phyloP scores from a whole-genome alignment of 768 basidiomycete species.

The Naganishia onofrii region DNA sequence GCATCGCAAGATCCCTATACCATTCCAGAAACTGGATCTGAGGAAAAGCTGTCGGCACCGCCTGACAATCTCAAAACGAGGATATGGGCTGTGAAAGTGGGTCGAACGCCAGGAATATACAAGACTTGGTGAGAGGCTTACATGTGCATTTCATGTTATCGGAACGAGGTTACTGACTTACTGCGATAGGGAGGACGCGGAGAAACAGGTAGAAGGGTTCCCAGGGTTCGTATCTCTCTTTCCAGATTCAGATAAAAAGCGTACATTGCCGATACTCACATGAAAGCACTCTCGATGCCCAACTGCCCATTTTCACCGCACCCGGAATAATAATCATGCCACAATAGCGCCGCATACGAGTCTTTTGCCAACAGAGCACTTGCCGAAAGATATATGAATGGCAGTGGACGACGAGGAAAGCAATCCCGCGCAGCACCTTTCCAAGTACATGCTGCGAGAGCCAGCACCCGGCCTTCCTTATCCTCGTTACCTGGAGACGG shows the following conservation, averaged over 20 bases:
- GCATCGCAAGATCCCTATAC: conserved; percentile 24
- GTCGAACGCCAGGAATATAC: conserved; percentile 3
- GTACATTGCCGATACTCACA: neutral
- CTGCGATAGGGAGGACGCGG: neutral
- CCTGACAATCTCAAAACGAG: conserved; percentile 20
- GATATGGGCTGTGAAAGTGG: conserved; percentile 11
- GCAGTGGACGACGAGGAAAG: no score
- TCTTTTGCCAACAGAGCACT: neutral
- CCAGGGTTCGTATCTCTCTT: neutral
- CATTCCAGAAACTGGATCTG: conserved; percentile 26
- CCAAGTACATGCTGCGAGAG: neutral
- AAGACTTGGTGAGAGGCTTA: conserved; percentile 2
- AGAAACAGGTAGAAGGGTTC: neutral
- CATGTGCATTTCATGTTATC: neutral
- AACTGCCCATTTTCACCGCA: no score
- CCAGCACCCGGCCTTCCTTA: no score
- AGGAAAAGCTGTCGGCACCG: conserved; percentile 11
- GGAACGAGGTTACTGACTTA: neutral
- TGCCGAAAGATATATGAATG: neutral
- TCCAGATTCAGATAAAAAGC: neutral
- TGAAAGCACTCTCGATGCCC: no score
- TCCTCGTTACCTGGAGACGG: neutral
- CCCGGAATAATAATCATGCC: neutral
- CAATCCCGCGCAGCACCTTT: neutral
- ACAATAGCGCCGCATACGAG: neutral